Percentiles rank a stretch among this genome's conserved stretches.
Conservation (phyloP, 2,329 filamentous ascomycete genomes). For the Colletotrichum sp. region DNA sequence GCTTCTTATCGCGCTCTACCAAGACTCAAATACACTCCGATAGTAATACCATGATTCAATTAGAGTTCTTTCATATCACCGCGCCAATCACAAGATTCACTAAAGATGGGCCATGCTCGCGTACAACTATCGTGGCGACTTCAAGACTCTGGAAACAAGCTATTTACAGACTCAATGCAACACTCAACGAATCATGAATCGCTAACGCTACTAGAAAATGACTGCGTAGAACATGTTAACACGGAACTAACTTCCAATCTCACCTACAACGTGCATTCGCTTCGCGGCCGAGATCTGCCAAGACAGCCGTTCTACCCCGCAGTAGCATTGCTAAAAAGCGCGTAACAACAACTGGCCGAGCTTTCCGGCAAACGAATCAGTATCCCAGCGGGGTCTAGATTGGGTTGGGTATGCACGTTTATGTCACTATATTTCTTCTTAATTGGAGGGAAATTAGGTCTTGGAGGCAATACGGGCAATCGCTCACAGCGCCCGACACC, state of each 20-base stretch:
- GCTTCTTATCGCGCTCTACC: neutral
- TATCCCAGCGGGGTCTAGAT: neutral
- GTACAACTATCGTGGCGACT: neutral
- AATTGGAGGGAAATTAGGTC: constrained; percentile 5
- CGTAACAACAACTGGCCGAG: neutral
- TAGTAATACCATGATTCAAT: neutral
- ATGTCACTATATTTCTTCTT: neutral
- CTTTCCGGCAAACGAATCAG: neutral
- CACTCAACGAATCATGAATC: neutral
- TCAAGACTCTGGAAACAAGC: neutral
- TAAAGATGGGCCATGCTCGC: neutral
- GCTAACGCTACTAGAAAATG: neutral
- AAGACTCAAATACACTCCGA: rapidly evolving
- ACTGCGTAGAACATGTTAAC: neutral
- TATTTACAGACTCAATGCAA: neutral
- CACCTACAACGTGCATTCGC: neutral
- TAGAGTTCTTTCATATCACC: neutral
- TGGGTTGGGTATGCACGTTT: neutral
- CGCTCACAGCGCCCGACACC: neutral
- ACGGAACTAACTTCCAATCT: neutral
- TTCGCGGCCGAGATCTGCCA: neutral
- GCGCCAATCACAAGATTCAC: neutral
- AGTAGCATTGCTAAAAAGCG: neutral
- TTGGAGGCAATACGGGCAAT: neutral
- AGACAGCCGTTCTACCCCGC: neutral